phyloP scores from a whole-genome alignment of 805 yeast species.

The Spathaspora gorwiae region DNA sequence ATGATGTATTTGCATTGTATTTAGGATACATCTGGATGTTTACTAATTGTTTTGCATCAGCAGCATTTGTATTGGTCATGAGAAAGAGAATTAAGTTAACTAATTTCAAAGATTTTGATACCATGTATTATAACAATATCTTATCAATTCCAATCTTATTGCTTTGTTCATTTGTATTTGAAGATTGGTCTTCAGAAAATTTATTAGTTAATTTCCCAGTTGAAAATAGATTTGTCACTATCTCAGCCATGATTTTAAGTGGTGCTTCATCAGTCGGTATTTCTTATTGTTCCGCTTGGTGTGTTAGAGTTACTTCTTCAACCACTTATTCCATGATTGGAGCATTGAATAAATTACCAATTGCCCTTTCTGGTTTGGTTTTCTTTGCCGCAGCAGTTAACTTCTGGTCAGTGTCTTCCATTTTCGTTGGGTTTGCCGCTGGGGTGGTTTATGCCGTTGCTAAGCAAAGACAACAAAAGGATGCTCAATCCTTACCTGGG shows the following conservation, averaged over 20 bases:
- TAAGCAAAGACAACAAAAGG: slow-evolving; percentile 79
- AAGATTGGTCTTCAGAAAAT: slow-evolving; percentile 90
- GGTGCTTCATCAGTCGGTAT: slow-evolving; percentile 95
- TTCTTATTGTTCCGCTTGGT: slow-evolving; percentile 99
- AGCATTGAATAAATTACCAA: slow-evolving; percentile 96
- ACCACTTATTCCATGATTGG: slow-evolving; percentile 99
- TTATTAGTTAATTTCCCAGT: slow-evolving; percentile 73
- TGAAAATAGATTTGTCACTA: slow-evolving; percentile 60
- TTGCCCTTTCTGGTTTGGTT: slow-evolving; percentile 89
- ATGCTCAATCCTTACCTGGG: slow-evolving; percentile 27
- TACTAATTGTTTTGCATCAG: slow-evolving; percentile 88
- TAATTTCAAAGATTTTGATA: slow-evolving; percentile 93
- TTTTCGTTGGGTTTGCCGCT: slow-evolving; percentile 88
- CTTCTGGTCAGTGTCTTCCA: slow-evolving; percentile 86
- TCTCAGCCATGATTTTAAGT: slow-evolving; percentile 81
- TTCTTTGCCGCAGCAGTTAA: slow-evolving; percentile 95
- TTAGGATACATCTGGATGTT: slow-evolving; percentile 97
- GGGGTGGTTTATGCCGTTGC: slow-evolving; percentile 96
- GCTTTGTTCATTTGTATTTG: slow-evolving; percentile 68
- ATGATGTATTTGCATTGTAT: slow-evolving; percentile 43
- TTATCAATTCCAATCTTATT: slow-evolving; percentile 87
- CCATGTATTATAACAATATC: slow-evolving; percentile 97
- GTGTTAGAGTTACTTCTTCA: slow-evolving; percentile 97
- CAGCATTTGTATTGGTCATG: slow-evolving; percentile 89
- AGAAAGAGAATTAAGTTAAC: slow-evolving; percentile 97